Percentiles rank a stretch among this genome's conserved stretches.
phyloP scores from a whole-genome alignment of 2,329 filamentous ascomycete genomes.

The Taxawa tesnikishii region DNA sequence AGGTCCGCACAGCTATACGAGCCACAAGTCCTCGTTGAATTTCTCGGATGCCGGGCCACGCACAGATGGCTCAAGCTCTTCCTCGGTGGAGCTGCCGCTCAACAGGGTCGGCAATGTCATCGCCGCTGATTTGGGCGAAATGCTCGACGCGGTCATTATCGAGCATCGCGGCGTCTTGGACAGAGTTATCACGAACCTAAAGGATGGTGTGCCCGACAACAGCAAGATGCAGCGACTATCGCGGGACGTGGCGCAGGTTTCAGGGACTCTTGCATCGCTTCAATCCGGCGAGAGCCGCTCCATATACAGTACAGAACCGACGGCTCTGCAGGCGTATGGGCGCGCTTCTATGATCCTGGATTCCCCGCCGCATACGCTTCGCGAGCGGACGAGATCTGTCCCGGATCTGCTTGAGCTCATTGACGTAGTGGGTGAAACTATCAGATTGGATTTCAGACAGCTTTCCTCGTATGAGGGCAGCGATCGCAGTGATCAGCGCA shows the following conservation, averaged over 20 bases:
- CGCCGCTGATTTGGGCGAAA: constrained; percentile 22
- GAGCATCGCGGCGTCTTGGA: constrained; percentile 26
- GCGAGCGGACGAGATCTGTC: constrained; percentile 16
- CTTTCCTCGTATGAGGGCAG: too few relatives aligned
- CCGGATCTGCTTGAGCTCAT: constrained; percentile 23
- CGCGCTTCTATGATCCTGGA: constrained; percentile 15
- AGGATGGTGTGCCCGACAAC: constrained; percentile 10
- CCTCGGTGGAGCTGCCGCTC: constrained; percentile 6
- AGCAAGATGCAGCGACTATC: constrained; percentile 14
- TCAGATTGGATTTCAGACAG: constrained; percentile 18
- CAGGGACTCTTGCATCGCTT: constrained; percentile 11
- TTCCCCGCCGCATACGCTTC: constrained; percentile 13
- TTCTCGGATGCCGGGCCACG: too few relatives aligned
- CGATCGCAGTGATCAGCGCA: too few relatives aligned
- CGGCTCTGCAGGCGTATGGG: constrained; percentile 4
- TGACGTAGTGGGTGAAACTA: constrained; percentile 22
- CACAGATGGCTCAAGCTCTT: too few relatives aligned
- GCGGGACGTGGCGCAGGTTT: constrained; percentile 13
- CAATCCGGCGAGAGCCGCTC: too few relatives aligned
- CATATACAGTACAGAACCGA: too few relatives aligned
- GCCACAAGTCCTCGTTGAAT: too few relatives aligned
- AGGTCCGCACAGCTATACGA: too few relatives aligned
- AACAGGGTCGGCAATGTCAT: constrained; percentile 14
- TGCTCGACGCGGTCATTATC: constrained; percentile 27
- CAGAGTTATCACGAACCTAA: constrained; percentile 25